Evolutionary conservation across 768 basidiomycete genomes (phyloP).

Genomic region (Tulasnella sp.): DNA sequence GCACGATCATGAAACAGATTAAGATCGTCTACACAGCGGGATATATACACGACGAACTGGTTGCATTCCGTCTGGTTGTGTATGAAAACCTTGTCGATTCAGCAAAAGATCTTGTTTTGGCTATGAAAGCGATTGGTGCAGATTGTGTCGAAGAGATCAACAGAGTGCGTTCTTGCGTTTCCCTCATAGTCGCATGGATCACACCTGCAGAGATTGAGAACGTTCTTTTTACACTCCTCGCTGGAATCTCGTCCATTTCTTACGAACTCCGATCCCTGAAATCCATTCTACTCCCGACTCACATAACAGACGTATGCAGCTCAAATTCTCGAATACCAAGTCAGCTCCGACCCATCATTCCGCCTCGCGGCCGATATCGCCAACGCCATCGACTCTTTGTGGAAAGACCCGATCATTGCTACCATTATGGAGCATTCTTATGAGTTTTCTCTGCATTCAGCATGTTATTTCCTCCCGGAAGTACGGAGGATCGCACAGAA

Average conservation of each 20-base stretch:
- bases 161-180: conserved; percentile 36
- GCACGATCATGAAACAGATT: conserved; percentile 97
- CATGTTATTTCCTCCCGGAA: conserved; percentile 82
- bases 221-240: no score
- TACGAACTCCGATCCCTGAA: no score
- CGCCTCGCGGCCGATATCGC: conserved; percentile 38
- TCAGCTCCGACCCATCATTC: conserved; percentile 35
- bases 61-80: conserved; percentile 70
- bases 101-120: conserved; percentile 77
- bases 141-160: conserved; percentile 69
- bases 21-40: conserved; percentile 88
- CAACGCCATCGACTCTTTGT: conserved; percentile 41
- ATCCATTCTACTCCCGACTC: no score
- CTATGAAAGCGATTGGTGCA: conserved; percentile 82
- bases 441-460: conserved; percentile 91
- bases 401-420: conserved; percentile 40
- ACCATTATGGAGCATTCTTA: conserved; percentile 53
- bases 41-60: conserved; percentile 72
- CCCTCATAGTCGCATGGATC: not conserved
- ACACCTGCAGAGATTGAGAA: not conserved
- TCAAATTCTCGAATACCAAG: conserved; percentile 42
- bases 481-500: conserved; percentile 76
- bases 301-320: conserved; percentile 42
- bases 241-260: not conserved
- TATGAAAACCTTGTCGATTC: conserved; percentile 86